Evolutionary conservation across 306 rosid species (phyloP).

Genomic region (Sesbania bispinosa): DNA sequence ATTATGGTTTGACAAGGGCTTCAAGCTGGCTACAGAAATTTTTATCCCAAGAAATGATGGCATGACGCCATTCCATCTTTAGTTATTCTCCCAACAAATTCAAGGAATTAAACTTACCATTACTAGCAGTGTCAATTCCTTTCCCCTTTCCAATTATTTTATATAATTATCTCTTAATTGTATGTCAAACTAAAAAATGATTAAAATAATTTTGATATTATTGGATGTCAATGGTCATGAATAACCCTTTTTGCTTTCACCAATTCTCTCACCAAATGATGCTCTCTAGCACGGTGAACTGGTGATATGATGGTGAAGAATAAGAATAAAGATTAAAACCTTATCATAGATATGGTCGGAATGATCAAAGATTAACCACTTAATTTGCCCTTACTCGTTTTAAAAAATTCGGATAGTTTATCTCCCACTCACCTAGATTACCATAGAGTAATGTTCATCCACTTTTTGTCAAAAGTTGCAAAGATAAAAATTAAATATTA

Average conservation of each 20-base stretch:
- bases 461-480: constrained; percentile 11
- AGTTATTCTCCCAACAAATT: not conserved
- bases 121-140: constrained; percentile 5
- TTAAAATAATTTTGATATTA: not conserved
- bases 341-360: constrained; percentile 11
- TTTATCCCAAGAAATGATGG: constrained; percentile 9
- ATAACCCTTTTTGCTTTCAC: constrained; percentile 23
- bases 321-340: constrained; percentile 22
- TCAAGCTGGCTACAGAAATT: too few relatives aligned
- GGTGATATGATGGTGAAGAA: constrained; percentile 22
- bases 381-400: too few relatives aligned
- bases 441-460: constrained; percentile 12
- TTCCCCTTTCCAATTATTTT: not conserved
- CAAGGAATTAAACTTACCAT: not conserved
- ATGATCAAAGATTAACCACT: constrained; percentile 29
- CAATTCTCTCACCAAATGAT: constrained; percentile 14
- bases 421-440: constrained; percentile 11
- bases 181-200: not conserved
- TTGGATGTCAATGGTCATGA: constrained; percentile 20
- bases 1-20: constrained; percentile 15
- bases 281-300: constrained; percentile 14
- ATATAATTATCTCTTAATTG: not conserved
- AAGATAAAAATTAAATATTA: not conserved
- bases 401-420: not conserved
- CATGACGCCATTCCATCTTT: constrained; percentile 25